Conservation (phyloP, 129 eudicot species). For the Cynara cardunculus region DNA sequence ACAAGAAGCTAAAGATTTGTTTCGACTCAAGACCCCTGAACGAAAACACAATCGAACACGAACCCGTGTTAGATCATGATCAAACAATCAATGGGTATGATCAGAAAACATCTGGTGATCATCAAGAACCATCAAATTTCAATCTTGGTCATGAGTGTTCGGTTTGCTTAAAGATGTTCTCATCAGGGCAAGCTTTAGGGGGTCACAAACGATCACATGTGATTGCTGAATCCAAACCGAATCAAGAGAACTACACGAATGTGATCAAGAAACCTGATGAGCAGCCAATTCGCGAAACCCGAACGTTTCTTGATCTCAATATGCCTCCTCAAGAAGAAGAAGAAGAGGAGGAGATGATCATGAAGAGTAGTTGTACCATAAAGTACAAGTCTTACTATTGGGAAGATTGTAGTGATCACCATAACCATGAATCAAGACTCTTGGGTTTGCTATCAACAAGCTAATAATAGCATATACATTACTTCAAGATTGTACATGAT, state of each 20-base stretch:
- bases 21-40: constrained; percentile 32
- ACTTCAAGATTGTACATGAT: constrained; percentile 25
- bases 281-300: constrained; percentile 26
- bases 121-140: constrained; percentile 32
- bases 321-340: constrained; percentile 61
- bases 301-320: constrained; percentile 79
- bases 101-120: constrained; percentile 19
- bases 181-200: constrained; percentile 94
- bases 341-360: constrained; percentile 40
- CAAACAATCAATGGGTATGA: constrained; percentile 22
- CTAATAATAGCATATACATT: constrained; percentile 5
- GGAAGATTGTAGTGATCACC: constrained; percentile 46
- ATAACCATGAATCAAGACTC: constrained; percentile 46
- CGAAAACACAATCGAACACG: constrained; percentile 29
- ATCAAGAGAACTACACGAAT: constrained; percentile 21
- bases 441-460: constrained; percentile 25
- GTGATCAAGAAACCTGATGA: constrained; percentile 27
- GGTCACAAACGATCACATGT: constrained; percentile 91
- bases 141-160: constrained; percentile 67
- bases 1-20: constrained; percentile 63
- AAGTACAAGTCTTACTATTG: constrained; percentile 60
- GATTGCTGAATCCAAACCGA: constrained; percentile 48
- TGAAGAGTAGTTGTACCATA: constrained; percentile 27
- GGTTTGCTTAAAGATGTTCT: constrained; percentile 75
- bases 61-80: constrained; percentile 20